Conservation (phyloP, 306 rosid genomes). For the Oxytropis ochrocephala region DNA sequence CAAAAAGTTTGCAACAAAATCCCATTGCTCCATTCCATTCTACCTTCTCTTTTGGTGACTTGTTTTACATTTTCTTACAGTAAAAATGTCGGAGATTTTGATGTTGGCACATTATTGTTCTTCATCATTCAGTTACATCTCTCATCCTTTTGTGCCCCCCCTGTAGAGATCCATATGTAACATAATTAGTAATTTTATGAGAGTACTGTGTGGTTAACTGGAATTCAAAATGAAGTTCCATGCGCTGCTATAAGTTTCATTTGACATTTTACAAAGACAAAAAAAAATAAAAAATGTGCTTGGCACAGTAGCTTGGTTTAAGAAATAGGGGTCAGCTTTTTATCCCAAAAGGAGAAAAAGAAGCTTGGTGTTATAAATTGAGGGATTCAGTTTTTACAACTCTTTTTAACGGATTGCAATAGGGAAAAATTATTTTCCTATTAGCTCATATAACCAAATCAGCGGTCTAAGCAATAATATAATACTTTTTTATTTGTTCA, state of each 20-base stretch:
- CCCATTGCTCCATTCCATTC: background rate
- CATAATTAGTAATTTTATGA: background rate
- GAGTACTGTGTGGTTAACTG: background rate
- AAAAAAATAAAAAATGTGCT: background rate
- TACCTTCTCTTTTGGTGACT: background rate
- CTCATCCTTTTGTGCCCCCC: background rate
- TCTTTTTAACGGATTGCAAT: background rate
- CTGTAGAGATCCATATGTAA: background rate
- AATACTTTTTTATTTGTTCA: background rate
- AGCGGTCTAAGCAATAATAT: background rate
- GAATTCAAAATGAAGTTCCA: background rate
- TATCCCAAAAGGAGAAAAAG: conserved; percentile 3
- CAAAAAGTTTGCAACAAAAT: background rate
- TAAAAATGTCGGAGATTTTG: background rate
- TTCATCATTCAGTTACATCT: background rate
- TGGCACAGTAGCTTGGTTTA: background rate
- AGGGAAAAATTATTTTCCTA: background rate
- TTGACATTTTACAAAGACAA: background rate
- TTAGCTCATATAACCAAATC: background rate
- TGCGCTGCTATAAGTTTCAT: background rate
- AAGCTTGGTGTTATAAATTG: background rate
- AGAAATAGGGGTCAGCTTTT: background rate
- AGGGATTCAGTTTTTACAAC: background rate
- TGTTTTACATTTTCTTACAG: background rate
- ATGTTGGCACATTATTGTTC: background rate